Evolutionary conservation across 441 rosid species (phyloP).

Genomic region (Pelargonium australe): DNA sequence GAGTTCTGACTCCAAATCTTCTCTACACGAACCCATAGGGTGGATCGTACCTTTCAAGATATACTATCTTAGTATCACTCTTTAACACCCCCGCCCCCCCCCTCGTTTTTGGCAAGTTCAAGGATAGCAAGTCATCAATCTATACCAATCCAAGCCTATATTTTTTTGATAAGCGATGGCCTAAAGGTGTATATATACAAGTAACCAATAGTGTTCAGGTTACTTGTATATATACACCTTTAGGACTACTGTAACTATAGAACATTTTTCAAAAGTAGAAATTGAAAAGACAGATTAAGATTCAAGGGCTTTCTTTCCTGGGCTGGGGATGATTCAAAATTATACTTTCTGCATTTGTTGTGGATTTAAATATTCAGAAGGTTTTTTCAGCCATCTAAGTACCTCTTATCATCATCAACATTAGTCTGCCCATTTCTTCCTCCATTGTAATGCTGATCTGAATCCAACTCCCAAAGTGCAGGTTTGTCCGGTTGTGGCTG

Average conservation of each 20-base stretch:
- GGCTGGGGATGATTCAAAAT: background rate
- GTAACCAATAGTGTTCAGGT: too few relatives aligned
- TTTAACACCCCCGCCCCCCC: too few relatives aligned
- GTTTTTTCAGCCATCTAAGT: slow-evolving; percentile 24
- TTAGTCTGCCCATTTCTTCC: slow-evolving; percentile 57
- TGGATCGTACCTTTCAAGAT: too few relatives aligned
- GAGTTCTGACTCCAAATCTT: too few relatives aligned
- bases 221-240: background rate
- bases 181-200: too few relatives aligned
- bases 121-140: too few relatives aligned
- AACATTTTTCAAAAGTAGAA: background rate
- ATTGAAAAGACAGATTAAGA: background rate
- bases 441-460: slow-evolving; percentile 66
- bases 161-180: too few relatives aligned
- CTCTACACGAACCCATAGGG: too few relatives aligned
- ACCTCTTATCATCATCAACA: slow-evolving; percentile 64
- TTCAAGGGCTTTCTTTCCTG: background rate
- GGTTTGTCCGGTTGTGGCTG: slow-evolving; percentile 80
- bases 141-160: too few relatives aligned
- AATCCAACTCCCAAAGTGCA: slow-evolving; percentile 85
- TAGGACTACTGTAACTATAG: background rate
- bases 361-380: background rate
- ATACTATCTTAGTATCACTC: too few relatives aligned
- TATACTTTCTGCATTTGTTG: background rate
- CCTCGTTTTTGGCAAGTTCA: too few relatives aligned